Conservation (phyloP, 768 basidiomycete species). For the Tricholoma terreum region DNA sequence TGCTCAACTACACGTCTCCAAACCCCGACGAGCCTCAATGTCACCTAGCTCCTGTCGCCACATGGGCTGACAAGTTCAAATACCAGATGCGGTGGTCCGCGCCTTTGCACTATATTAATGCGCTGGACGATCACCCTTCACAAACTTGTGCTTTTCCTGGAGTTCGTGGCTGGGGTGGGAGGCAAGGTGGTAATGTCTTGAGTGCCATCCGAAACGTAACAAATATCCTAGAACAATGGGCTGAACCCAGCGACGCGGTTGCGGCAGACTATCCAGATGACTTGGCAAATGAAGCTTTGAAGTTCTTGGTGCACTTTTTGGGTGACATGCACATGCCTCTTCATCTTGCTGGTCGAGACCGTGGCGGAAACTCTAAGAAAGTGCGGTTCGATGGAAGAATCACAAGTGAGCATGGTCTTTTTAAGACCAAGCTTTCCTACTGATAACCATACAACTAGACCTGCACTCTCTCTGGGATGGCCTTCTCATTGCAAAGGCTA, state of each 20-base stretch:
- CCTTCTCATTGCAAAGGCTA: conserved; percentile 75
- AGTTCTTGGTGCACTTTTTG: conserved; percentile 90
- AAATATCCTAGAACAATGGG: conserved; percentile 51
- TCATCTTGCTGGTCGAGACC: conserved; percentile 83
- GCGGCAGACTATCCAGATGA: conserved; percentile 17
- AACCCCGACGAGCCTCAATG: conserved; percentile 48
- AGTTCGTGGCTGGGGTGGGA: conserved; percentile 65
- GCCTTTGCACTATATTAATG: conserved; percentile 72
- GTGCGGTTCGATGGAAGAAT: conserved; percentile 69
- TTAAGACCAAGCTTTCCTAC: conserved; percentile 2
- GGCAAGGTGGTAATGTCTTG: conserved; percentile 59
- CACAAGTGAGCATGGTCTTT: conserved; percentile 52
- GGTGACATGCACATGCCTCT: conserved; percentile 95
- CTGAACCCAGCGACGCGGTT: conserved; percentile 19
- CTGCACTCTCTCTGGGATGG: conserved; percentile 89
- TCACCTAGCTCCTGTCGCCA: conserved; percentile 77
- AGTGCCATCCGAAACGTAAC: conserved; percentile 79
- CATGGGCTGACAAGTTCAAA: conserved; percentile 84
- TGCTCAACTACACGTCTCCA: conserved; percentile 53
- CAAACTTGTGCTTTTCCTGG: conserved; percentile 78
- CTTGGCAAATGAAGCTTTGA: conserved; percentile 73
- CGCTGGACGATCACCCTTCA: conserved; percentile 73
- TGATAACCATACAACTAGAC: conserved; percentile 36
- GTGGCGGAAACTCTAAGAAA: conserved; percentile 82
- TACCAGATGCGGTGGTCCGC: conserved; percentile 68